Conservation (phyloP, 192 early-diverging fungal genomes). For the Gryganskiella cystojenkinii region DNA sequence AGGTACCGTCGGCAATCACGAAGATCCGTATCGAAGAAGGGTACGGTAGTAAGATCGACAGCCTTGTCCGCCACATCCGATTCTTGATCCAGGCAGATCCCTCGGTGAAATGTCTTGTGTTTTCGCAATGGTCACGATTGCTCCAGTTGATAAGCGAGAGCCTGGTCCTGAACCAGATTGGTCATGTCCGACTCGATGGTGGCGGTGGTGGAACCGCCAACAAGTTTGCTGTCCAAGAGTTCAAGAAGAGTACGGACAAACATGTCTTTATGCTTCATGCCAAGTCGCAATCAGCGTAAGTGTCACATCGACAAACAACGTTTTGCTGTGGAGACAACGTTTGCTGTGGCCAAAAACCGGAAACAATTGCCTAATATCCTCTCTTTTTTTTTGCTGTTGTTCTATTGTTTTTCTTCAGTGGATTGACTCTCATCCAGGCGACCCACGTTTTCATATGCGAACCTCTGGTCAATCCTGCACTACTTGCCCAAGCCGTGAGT, state of each 20-base stretch:
- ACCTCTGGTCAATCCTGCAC: constrained; percentile 25
- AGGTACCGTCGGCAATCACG: background rate
- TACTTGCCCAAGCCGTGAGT: constrained; percentile 41
- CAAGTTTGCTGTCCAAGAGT: constrained; percentile 11
- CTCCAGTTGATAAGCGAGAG: constrained; percentile 23
- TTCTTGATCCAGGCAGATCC: constrained; percentile 14
- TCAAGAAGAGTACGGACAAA: constrained; percentile 11
- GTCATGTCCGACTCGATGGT: constrained; percentile 22
- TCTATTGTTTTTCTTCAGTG: constrained; percentile 5
- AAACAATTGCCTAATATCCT: no score
- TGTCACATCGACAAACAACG: background rate
- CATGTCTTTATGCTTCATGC: constrained; percentile 32
- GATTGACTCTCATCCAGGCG: constrained; percentile 34
- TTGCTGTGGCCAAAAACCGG: no score
- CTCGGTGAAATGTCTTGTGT: constrained; percentile 37
- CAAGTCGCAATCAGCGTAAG: constrained; percentile 34
- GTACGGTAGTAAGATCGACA: constrained; percentile 41
- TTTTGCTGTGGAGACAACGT: background rate
- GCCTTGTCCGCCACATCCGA: constrained; percentile 34
- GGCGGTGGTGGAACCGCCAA: constrained; percentile 1
- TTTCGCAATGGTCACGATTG: constrained; percentile 47
- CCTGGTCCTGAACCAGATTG: constrained; percentile 27
- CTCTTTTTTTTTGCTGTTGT: no score
- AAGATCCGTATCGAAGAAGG: constrained; percentile 13
- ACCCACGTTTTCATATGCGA: constrained; percentile 38